Conservation (phyloP, 2,329 filamentous ascomycete species). For the Colletotrichum sp. region DNA sequence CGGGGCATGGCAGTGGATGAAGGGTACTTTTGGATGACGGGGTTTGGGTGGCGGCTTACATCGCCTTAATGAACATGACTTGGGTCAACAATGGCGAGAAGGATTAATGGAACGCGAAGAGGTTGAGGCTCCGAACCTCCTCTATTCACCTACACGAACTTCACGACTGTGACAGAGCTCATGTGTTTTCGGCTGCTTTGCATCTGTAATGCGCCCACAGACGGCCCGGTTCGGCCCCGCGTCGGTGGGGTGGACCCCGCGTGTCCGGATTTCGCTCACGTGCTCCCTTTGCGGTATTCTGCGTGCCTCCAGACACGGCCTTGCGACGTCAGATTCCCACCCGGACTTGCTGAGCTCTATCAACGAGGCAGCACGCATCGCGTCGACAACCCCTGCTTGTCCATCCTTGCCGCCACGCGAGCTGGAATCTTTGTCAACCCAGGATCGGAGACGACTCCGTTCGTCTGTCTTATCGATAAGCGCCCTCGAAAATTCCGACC, state of each 20-base stretch:
- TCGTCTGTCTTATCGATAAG: background rate
- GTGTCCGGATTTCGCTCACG: background rate
- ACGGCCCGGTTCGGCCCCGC: background rate
- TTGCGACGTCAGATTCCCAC: background rate
- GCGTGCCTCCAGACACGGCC: background rate
- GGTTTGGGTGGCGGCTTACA: background rate
- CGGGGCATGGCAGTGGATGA: background rate
- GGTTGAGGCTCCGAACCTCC: background rate
- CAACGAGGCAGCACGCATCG: background rate
- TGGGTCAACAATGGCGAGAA: background rate
- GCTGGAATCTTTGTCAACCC: background rate
- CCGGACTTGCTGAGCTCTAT: background rate
- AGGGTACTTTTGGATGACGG: background rate
- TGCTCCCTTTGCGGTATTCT: background rate
- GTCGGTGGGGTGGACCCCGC: background rate
- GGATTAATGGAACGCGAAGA: background rate
- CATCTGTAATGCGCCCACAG: background rate
- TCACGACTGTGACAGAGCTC: background rate
- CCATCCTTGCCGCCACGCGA: background rate
- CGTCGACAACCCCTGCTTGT: background rate
- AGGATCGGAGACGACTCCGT: background rate
- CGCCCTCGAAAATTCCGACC: background rate
- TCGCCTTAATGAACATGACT: slow-evolving; percentile 16
- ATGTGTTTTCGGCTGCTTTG: background rate
- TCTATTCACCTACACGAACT: background rate